These are phyloP conservation scores for Marasmius sp. DNA, from an alignment of 1,284 basidiomycete genomes.

Conservation along the genomic window DNA sequence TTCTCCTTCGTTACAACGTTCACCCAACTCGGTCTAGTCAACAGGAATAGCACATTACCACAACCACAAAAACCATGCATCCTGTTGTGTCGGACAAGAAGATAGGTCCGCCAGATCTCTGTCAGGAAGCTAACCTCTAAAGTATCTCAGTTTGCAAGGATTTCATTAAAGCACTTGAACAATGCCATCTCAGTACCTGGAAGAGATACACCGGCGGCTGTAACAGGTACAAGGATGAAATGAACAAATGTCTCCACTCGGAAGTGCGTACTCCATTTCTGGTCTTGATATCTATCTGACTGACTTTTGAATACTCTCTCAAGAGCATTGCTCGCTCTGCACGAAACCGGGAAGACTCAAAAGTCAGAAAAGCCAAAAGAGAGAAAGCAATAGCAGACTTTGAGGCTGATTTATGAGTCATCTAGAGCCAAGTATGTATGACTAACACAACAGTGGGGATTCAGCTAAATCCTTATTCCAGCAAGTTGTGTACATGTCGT, in stretches of 20 bases:
- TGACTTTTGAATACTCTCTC: not conserved
- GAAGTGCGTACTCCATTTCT: constrained; percentile 53
- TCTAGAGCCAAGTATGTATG: too few relatives aligned
- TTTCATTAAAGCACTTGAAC: constrained; percentile 71
- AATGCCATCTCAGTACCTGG: constrained; percentile 64
- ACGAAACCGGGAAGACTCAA: constrained; percentile 70
- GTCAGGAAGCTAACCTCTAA: not conserved
- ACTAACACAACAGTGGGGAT: too few relatives aligned
- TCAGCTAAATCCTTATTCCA: too few relatives aligned
- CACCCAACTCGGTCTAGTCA: too few relatives aligned
- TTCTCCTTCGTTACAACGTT: not conserved
- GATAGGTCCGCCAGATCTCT: constrained; percentile 41
- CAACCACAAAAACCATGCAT: constrained; percentile 55
- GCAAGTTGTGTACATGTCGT: too few relatives aligned
- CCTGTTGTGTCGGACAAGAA: constrained; percentile 73
- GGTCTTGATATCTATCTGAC: not conserved
- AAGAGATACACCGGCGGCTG: constrained; percentile 68
- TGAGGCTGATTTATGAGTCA: constrained; percentile 26
- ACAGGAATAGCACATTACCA: too few relatives aligned
- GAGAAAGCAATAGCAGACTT: constrained; percentile 65
- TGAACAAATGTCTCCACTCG: constrained; percentile 73
- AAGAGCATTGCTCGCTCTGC: constrained; percentile 71
- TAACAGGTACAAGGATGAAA: constrained; percentile 67
- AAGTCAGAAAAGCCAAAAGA: constrained; percentile 53
- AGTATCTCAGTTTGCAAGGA: constrained; percentile 60